Base-by-base conservation (phyloP, 345 rosid species). In the Psidium friedrichsthalianum region DNA sequence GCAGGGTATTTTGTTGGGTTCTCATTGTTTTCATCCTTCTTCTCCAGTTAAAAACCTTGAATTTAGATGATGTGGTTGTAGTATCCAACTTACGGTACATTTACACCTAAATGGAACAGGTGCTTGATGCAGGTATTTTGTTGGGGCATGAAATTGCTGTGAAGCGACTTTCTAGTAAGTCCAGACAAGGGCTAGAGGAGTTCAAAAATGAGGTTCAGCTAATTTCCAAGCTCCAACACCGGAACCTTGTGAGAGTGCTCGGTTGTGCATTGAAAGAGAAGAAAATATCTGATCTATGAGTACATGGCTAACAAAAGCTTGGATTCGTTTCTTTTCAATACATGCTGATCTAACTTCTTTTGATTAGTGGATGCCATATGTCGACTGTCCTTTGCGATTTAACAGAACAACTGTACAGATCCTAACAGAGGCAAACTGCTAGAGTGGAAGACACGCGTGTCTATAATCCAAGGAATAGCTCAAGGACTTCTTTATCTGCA, bases 291-390 rank as follows among this genome's bases (percentile, higher is more conserved):
- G 32, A 59, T 89, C 21, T 87, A 89, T 49, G 88, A 89, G 47
- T 89, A 84, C 84, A 54, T 87, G 88, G 86, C 85, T 22, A 86
- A 89, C 87, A 87, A 64, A 82, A 87, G 88, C 87, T 69, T 87
- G 84, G 91, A 87, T 83, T 85, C 25, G 42, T 87, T 83, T 25
- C 82, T 88, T 51, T 89, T 88, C 76, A 84, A 90, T 87, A 54
- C 18, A 84, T 40, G 69, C 51, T 21, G 47, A 4, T 82, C 54
- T 8, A 40, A 42, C 51, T 51, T 40, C 24, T 27, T 74, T 36
- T 42, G 44, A 76, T 51, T 42, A 44, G 24, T 5, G 8, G 47
- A 47, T 78, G 47, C 82, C 4, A 44, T 20, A 5, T 20, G 8
- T 18, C 80, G 44, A 21, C 25, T 44, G 52, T 53, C 13, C 44